A percentile compares a stretch with the other conserved stretches of the same genome.
phyloP scores from a whole-genome alignment of 2,329 filamentous ascomycete species.

The Calycina marina region DNA sequence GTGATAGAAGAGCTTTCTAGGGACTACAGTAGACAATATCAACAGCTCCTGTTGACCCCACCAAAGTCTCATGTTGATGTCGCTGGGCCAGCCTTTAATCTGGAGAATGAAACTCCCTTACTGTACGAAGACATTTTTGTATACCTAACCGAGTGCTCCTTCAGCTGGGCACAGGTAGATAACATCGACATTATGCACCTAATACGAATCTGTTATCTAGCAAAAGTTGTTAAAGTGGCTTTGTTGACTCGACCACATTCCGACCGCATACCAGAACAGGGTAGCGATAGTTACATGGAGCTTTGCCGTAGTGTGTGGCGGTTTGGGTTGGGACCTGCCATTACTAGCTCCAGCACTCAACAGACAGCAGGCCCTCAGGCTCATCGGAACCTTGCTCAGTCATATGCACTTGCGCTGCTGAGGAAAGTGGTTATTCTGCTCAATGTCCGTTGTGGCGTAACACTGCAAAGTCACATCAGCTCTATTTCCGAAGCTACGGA shows the following conservation, averaged over 20 bases:
- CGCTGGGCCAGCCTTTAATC: conserved; percentile 40
- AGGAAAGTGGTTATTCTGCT: conserved; percentile 75
- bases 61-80: conserved; percentile 2
- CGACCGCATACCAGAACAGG: conserved; percentile 22
- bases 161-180: conserved; percentile 53
- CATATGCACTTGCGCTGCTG: conserved; percentile 80
- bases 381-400: conserved; percentile 50
- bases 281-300: conserved; percentile 8
- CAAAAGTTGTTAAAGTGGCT: conserved; percentile 77
- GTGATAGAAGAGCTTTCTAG: conserved; percentile 52
- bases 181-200: conserved; percentile 65
- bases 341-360: conserved; percentile 23
- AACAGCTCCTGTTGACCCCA: conserved; percentile 46
- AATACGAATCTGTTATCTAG: conserved; percentile 73
- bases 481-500: conserved; percentile 55
- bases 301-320: conserved; percentile 14
- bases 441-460: conserved; percentile 76
- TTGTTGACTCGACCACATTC: conserved; percentile 42
- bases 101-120: conserved; percentile 24
- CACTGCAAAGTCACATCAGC: conserved; percentile 61
- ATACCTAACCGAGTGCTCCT: conserved; percentile 67
- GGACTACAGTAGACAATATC: conserved; percentile 58
- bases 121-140: conserved; percentile 48
- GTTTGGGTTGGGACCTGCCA: conserved; percentile 6
- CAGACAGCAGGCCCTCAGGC: conserved; percentile 38